Base-by-base conservation (phyloP, 768 basidiomycete species). In the Kwoniella sp. region DNA sequence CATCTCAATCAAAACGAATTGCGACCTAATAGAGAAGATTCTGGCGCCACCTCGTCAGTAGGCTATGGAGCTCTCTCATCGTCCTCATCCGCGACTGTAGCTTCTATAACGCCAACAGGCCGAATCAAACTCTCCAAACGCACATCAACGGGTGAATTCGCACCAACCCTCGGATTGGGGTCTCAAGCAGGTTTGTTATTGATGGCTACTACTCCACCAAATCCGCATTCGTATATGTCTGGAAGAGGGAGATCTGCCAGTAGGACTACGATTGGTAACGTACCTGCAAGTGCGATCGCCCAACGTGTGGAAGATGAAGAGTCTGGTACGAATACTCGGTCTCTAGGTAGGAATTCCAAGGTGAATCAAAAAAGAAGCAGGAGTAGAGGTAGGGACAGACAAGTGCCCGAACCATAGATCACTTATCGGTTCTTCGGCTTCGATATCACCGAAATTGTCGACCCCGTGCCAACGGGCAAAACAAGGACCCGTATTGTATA, bases 151-250 rank as follows among this genome's bases (percentile, higher is more conserved):
- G 49, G 60, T 15, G 69, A 72, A 40, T 68, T 73, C 26, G 55
- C 65, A 0, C 64, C 69, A 12, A 64, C 69, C 8, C 54, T 73
- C 15, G 72, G 72, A 1, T 44, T 72, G 24, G 63, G 63, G 17
- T 65, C 59, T 56, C 74, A 76, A 40, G 74, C 74, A n/a, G 72
- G 74, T 4, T 69, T 76, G 21, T 54, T 76, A 33, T 53, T 76
- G 24, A 36, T 76, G 56, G 74, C 70, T 19, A 68, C 74, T 6
- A 70, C 72, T 2, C 74, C 74, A 24, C 72, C 73, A 21, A 21
- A 48, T 15, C 21, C 51, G 6, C 48, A 54, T 21, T 47, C 40
- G 29, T 12, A 47, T n/a, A 49, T 24, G 25, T 48, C 15, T 21
- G 48, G 56, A 40, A 48, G 68, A 57, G 64, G 57, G 24, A 22